Percentiles rank a stretch among this genome's conserved stretches.
phyloP scores from a whole-genome alignment of 2,329 filamentous ascomycete species.

The Penicillium rolfsii region DNA sequence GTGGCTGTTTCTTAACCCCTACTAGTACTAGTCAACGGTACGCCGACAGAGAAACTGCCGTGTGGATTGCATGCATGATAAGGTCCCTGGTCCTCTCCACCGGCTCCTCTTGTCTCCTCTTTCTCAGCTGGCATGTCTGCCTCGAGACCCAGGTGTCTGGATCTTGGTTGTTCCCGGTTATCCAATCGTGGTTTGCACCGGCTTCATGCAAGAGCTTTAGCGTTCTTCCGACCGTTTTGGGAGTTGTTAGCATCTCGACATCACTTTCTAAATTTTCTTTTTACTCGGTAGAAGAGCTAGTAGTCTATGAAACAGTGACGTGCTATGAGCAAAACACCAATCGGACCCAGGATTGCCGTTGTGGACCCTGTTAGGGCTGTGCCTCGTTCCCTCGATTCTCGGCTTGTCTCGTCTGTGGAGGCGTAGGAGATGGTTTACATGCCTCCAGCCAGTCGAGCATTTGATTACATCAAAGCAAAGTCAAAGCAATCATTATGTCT shows the following conservation, averaged over 20 bases:
- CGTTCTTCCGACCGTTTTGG: not conserved
- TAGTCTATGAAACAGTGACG: not conserved
- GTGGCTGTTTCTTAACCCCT: not conserved
- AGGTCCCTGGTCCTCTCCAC: not conserved
- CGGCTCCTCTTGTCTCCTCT: not conserved
- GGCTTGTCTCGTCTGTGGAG: not conserved
- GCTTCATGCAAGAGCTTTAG: not conserved
- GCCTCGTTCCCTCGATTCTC: not conserved
- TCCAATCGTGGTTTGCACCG: constrained; percentile 11
- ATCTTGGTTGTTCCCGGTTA: constrained; percentile 12
- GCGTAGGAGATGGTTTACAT: not conserved
- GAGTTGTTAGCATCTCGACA: not conserved
- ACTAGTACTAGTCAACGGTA: too few relatives aligned
- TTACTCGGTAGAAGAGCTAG: not conserved
- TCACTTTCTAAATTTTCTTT: not conserved
- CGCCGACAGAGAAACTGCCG: not conserved
- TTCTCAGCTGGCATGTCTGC: constrained; percentile 31
- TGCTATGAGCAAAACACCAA: too few relatives aligned
- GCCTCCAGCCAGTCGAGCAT: not conserved
- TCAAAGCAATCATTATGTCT: not conserved
- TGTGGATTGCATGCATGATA: not conserved
- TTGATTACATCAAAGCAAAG: too few relatives aligned
- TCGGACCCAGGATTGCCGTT: not conserved
- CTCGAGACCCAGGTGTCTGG: constrained; percentile 29
- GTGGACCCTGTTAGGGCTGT: not conserved